Evolutionary conservation across 306 rosid species (phyloP).

Genomic region (Rubus idaeus): DNA sequence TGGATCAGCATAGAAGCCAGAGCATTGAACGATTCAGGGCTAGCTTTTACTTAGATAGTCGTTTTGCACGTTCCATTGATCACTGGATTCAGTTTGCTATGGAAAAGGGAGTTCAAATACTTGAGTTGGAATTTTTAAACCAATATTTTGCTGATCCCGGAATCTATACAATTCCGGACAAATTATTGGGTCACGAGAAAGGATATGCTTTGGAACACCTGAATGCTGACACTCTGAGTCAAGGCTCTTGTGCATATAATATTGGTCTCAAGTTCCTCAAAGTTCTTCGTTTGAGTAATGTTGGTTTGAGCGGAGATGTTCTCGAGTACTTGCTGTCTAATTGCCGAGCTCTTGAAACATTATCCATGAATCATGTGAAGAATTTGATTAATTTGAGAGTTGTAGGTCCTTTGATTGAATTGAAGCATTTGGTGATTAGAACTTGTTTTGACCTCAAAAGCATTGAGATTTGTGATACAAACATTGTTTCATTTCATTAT

Average conservation of each 20-base stretch:
- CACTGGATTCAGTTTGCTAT: background rate
- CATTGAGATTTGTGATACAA: background rate
- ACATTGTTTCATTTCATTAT: background rate
- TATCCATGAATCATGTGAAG: accelerated
- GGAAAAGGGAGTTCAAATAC: background rate
- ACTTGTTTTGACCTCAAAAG: background rate
- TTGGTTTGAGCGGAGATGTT: background rate
- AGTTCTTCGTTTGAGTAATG: background rate
- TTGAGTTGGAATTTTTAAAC: background rate
- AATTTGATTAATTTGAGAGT: background rate
- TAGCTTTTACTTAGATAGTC: background rate
- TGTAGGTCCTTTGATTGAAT: background rate
- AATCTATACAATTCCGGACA: background rate
- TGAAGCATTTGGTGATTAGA: background rate
- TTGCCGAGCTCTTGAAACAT: background rate
- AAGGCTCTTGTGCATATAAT: too few relatives aligned
- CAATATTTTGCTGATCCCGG: background rate
- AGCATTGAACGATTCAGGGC: background rate
- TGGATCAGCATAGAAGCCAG: background rate
- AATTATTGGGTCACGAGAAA: too few relatives aligned
- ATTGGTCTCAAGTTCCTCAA: background rate
- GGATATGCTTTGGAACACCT: too few relatives aligned
- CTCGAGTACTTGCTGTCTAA: background rate
- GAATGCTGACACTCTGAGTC: too few relatives aligned
- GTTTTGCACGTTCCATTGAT: background rate